Conservation (phyloP, 805 yeast genomes). For the Kluyveromyces nonfermentans region DNA sequence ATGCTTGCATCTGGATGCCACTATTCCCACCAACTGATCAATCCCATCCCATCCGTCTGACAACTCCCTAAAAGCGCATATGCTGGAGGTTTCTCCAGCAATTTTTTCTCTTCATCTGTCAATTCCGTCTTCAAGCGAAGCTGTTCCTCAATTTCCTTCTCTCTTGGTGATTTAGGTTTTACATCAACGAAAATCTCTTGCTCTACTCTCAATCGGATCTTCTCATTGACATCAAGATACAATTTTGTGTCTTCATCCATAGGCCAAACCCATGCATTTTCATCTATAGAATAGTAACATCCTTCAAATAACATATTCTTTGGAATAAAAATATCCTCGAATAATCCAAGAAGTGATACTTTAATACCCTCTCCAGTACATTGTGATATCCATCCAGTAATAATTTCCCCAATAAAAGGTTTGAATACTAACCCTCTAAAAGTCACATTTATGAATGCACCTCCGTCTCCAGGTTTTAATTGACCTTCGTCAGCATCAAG, state of each 20-base stretch:
- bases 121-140: constrained; percentile 20
- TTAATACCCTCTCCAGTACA: constrained; percentile 84
- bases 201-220: constrained; percentile 84
- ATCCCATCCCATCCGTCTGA: constrained; percentile 94
- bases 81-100: constrained; percentile 50
- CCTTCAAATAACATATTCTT: constrained; percentile 71
- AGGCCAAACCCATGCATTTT: constrained; percentile 95
- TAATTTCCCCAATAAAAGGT: constrained; percentile 88
- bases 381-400: constrained; percentile 88
- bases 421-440: constrained; percentile 78
- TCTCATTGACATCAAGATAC: constrained; percentile 83
- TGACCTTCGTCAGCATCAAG: constrained; percentile 78
- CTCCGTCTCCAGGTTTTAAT: constrained; percentile 91
- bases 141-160: constrained; percentile 33
- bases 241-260: constrained; percentile 60
- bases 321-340: constrained; percentile 88
- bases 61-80: constrained; percentile 83
- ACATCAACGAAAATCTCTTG: constrained; percentile 78
- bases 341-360: constrained; percentile 58
- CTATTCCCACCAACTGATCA: constrained; percentile 92
- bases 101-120: constrained; percentile 17
- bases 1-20: neutral
- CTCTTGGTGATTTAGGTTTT: constrained; percentile 65
- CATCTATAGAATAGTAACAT: constrained; percentile 55
- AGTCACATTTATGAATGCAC: constrained; percentile 62